Evolutionary conservation across 345 rosid species (phyloP).

Genomic region (Dipteronia dyeriana): DNA sequence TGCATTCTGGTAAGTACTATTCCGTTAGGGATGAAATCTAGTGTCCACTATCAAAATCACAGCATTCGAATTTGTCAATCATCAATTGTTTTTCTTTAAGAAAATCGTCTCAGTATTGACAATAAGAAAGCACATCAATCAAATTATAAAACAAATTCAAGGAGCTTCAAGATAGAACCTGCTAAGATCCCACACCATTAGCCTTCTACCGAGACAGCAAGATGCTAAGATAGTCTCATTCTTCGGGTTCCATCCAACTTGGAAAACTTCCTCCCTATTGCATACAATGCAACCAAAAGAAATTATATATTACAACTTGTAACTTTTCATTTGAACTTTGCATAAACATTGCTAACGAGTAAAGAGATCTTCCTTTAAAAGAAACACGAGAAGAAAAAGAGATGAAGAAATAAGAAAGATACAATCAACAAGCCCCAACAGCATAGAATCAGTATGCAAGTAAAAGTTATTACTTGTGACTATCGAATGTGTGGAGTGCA

Average conservation of each 20-base stretch:
- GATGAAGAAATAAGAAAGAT: not conserved
- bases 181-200: conserved; percentile 99
- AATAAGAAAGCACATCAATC: not conserved
- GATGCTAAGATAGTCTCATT: conserved; percentile 98
- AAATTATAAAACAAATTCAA: not conserved
- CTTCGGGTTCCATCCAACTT: conserved; percentile 98
- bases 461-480: conserved; percentile 74
- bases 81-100: not conserved
- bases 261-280: conserved; percentile 97
- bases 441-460: not conserved
- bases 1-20: not conserved
- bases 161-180: conserved; percentile 52
- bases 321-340: not conserved
- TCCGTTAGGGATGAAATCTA: not conserved
- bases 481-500: conserved; percentile 90
- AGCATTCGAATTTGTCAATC: not conserved
- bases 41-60: not conserved
- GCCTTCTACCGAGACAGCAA: conserved; percentile 98
- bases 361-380: not conserved
- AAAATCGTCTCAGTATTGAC: not conserved
- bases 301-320: not conserved
- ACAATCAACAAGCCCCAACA: not conserved
- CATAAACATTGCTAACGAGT: not conserved
- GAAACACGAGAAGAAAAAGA: not conserved
- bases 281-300: conserved; percentile 21